Evolutionary conservation across 257 asterid genomes (phyloP).

Genomic region (Przewalskia tangutica): DNA sequence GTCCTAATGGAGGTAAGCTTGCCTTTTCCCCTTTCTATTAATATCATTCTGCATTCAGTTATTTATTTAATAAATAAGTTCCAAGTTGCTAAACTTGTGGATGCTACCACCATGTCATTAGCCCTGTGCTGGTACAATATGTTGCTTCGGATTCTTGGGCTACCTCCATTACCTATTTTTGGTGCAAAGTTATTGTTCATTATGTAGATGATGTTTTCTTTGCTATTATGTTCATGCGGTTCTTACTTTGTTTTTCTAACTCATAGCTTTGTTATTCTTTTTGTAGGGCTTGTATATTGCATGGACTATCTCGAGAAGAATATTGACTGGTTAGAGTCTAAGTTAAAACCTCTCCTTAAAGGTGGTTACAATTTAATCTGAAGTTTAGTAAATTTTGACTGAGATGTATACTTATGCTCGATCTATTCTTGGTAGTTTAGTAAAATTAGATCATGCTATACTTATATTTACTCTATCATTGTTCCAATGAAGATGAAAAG

Average conservation of each 20-base stretch:
- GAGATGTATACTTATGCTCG: background rate
- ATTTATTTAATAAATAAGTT: background rate
- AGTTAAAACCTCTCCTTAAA: slow-evolving; percentile 72
- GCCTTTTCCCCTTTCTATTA: background rate
- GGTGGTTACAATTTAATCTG: slow-evolving; percentile 34
- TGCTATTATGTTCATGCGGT: background rate
- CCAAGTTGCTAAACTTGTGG: background rate
- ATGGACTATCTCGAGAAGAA: slow-evolving; percentile 95
- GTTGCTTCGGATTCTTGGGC: background rate
- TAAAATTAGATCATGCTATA: background rate
- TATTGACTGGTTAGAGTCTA: slow-evolving; percentile 86
- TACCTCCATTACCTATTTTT: background rate
- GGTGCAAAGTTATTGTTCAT: background rate
- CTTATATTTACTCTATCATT: background rate
- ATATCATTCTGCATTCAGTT: background rate
- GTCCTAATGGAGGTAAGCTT: slow-evolving; percentile 89
- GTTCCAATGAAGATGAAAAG: background rate
- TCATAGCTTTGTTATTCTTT: slow-evolving; percentile 3
- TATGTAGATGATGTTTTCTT: background rate
- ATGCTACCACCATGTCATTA: background rate
- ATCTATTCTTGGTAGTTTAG: background rate
- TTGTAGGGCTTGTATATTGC: slow-evolving; percentile 87
- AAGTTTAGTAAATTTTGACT: background rate
- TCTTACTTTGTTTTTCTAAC: background rate
- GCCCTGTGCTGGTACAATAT: background rate